A percentile compares a stretch with the other conserved stretches of the same genome.
Conservation (phyloP, 2,329 filamentous ascomycete genomes). For the Ilyonectria mors-panacis region DNA sequence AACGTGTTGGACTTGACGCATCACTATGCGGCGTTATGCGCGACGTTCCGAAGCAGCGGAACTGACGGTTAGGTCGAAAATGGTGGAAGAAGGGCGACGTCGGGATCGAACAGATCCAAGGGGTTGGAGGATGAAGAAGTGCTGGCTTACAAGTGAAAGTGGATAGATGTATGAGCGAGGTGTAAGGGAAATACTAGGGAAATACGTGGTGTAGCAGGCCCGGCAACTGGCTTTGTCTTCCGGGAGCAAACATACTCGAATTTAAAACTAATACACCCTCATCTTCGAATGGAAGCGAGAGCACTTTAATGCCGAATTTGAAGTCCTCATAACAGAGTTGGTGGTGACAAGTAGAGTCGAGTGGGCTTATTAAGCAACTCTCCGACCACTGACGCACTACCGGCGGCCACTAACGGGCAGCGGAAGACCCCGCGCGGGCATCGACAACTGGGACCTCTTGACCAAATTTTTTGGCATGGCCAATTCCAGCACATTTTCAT, state of each 20-base stretch:
- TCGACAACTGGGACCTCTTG: conserved; percentile 33
- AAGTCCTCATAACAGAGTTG: neutral
- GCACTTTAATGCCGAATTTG: neutral
- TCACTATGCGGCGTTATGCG: conserved; percentile 94
- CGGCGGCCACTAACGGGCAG: conserved; percentile 33
- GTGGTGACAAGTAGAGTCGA: neutral
- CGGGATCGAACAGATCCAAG: neutral
- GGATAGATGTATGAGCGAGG: conserved; percentile 5
- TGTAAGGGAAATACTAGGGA: conserved; percentile 17
- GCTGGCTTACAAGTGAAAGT: conserved; percentile 2
- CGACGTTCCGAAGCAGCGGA: conserved; percentile 94
- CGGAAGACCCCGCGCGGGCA: conserved; percentile 49
- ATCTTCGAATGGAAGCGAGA: neutral
- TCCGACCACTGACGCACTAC: neutral
- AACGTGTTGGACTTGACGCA: conserved; percentile 95
- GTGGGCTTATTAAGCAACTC: conserved; percentile 16
- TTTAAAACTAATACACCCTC: conserved; percentile 31
- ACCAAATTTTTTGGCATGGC: conserved; percentile 45
- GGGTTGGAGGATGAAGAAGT: conserved; percentile 5
- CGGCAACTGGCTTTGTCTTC: conserved; percentile 21
- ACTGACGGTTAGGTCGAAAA: conserved; percentile 77
- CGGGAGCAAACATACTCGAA: conserved; percentile 22
- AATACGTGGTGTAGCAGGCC: conserved; percentile 23
- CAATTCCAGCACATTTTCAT: conserved; percentile 41
- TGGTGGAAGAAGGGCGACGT: neutral